phyloP scores from a whole-genome alignment of 768 basidiomycete genomes.

The Psilocybe sp. region DNA sequence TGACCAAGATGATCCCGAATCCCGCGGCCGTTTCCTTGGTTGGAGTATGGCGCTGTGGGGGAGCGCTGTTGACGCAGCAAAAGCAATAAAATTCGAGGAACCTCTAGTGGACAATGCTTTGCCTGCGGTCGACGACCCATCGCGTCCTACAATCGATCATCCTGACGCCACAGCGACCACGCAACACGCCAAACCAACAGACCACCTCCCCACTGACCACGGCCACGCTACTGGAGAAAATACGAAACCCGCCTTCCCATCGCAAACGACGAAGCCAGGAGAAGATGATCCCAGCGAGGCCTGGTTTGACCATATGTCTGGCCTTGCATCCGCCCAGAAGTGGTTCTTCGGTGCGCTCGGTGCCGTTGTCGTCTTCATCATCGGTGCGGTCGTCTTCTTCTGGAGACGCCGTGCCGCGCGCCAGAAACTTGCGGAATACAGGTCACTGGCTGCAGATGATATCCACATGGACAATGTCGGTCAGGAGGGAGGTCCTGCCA shows the following conservation, averaged over 20 bases:
- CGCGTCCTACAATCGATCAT: conserved; percentile 32
- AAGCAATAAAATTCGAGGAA: conserved; percentile 59
- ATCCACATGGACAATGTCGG: conserved; percentile 76
- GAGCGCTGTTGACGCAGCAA: conserved; percentile 67
- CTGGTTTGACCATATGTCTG: conserved; percentile 71
- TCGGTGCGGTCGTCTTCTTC: conserved; percentile 68
- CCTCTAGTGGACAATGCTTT: conserved; percentile 49
- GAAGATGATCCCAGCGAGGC: conserved; percentile 55
- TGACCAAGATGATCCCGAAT: conserved; percentile 59
- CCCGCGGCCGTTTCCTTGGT: conserved; percentile 71
- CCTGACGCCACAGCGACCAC: conserved; percentile 45
- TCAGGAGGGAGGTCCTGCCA: conserved; percentile 14
- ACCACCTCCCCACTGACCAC: conserved; percentile 80
- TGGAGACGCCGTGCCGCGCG: conserved; percentile 57
- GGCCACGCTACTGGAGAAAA: conserved; percentile 80
- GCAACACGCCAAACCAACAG: conserved; percentile 78
- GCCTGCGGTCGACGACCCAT: conserved; percentile 37
- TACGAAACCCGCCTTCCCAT: conserved; percentile 60
- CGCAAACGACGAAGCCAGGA: conserved; percentile 23
- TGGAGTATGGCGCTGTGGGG: conserved; percentile 96
- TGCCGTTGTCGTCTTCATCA: conserved; percentile 63
- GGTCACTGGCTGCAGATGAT: conserved; percentile 63
- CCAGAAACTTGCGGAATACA: conserved; percentile 45
- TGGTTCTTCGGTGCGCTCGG: conserved; percentile 85
- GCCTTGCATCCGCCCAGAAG: conserved; percentile 65